These are phyloP conservation scores for Huntiella omanensis DNA, from an alignment of 2,329 filamentous ascomycete species.

Conservation along the genomic window DNA sequence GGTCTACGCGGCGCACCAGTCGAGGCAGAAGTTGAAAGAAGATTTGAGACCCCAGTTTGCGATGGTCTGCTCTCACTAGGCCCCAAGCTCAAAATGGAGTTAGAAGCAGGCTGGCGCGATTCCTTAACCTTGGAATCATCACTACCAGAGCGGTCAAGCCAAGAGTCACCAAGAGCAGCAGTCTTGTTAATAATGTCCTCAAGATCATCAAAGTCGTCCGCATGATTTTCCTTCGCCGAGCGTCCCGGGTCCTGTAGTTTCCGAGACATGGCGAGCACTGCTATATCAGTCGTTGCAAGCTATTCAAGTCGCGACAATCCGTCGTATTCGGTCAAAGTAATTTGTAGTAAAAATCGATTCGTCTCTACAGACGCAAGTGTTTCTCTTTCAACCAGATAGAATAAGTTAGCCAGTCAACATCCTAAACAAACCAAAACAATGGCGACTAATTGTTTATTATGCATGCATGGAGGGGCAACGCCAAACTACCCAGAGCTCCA, in stretches of 20 bases:
- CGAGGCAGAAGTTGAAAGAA: too few species aligned
- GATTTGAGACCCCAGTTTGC: too few species aligned
- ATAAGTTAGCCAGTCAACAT: background rate
- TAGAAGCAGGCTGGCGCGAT: background rate
- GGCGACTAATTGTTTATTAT: too few species aligned
- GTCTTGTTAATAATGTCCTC: conserved; percentile 11
- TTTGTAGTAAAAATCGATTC: too few species aligned
- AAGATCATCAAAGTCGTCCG: conserved; percentile 7
- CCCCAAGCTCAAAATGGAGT: background rate
- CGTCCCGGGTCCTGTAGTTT: conserved; percentile 2
- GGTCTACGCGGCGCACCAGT: too few species aligned
- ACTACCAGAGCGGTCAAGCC: conserved; percentile 3
- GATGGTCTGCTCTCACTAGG: background rate
- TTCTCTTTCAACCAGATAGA: background rate
- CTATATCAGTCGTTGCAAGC: background rate
- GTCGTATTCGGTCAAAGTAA: too few species aligned
- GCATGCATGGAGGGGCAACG: too few species aligned
- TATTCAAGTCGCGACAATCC: background rate
- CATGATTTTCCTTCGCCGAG: background rate
- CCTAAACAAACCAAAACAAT: background rate
- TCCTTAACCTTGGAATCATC: too few species aligned
- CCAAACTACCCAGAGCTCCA: too few species aligned
- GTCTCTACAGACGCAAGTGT: too few species aligned
- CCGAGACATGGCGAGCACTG: conserved; percentile 2
- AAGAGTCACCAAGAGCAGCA: conserved; percentile 8